phyloP scores from a whole-genome alignment of 2,329 filamentous ascomycete genomes.

The Ilyonectria destructans region DNA sequence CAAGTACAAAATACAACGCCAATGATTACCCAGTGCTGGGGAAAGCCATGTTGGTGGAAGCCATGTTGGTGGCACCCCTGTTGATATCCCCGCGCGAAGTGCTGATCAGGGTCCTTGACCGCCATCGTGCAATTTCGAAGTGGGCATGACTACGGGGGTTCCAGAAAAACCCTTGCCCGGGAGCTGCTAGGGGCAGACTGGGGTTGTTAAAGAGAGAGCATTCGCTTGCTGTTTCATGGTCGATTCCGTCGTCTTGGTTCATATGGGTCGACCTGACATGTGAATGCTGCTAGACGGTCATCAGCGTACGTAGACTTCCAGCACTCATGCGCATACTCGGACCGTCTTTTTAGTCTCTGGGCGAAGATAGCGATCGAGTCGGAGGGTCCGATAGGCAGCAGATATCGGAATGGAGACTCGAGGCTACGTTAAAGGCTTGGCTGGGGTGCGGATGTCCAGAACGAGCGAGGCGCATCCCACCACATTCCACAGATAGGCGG shows the following conservation, averaged over 20 bases:
- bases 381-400: slow-evolving; percentile 12
- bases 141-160: neutral
- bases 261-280: neutral
- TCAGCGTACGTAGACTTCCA: neutral
- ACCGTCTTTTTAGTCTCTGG: slow-evolving; percentile 1
- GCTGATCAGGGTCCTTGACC: slow-evolving; percentile 13
- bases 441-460: slow-evolving; percentile 9
- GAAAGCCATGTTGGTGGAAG: neutral
- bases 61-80: neutral
- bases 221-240: neutral
- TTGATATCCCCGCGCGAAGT: slow-evolving; percentile 1
- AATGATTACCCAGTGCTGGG: neutral
- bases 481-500: slow-evolving; percentile 22
- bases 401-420: neutral
- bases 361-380: slow-evolving; percentile 1
- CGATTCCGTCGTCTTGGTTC: neutral
- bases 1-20: too few species aligned
- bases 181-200: too few species aligned
- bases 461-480: slow-evolving; percentile 26
- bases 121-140: slow-evolving; percentile 1
- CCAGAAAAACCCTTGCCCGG: too few species aligned
- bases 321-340: neutral
- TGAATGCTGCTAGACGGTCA: neutral
- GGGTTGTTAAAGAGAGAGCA: neutral
- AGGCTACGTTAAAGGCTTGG: neutral